Evolutionary conservation across 139 green algal species (phyloP), one percentile per base, ranked within the genome.

Genomic region (Chlorella ohadii): DNA sequence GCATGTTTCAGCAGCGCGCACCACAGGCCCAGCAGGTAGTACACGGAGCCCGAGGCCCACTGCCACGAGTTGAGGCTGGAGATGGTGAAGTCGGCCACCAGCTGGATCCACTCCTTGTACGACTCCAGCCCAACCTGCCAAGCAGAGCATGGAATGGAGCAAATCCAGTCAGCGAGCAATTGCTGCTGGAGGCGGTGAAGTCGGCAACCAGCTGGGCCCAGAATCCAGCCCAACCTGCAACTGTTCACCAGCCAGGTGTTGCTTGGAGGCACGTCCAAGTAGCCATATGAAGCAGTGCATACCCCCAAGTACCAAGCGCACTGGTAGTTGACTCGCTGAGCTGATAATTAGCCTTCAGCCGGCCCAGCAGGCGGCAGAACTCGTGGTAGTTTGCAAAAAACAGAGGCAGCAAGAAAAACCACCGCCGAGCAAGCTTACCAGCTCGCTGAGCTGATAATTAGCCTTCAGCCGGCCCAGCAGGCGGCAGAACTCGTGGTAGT

Each of bases 281-380:
- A n/a, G n/a, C n/a, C n/a, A n/a, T n/a, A n/a, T n/a, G n/a, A n/a
- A n/a, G n/a, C n/a, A n/a, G n/a, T n/a, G n/a, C n/a, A n/a, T n/a
- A n/a, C n/a, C n/a, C n/a, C n/a, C n/a, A n/a, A n/a, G n/a, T n/a
- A n/a, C n/a, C n/a, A n/a, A n/a, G n/a, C n/a, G n/a, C n/a, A n/a
- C n/a, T n/a, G n/a, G n/a, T n/a, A n/a, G n/a, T n/a, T n/a, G n/a
- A 87, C 71, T 98, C 95, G 12, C 73, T 87, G 6, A 99, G 92
- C 90, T 99, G 97, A 90, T 99, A 99, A 89, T 99, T 99, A 77
- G 96, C 98, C 81, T 99, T 99, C 2, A 99, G 87, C 11, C 97
- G 88, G 12, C 96, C 96, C 66, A 99, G 91, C 84, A 99, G 86
- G 39, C 96, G 44, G 90, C 97, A 99, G 85, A 98, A 96, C 87